Evolutionary conservation across 345 rosid genomes (phyloP), one percentile per base, ranked within the genome.

Genomic region (Turritis glabra): DNA sequence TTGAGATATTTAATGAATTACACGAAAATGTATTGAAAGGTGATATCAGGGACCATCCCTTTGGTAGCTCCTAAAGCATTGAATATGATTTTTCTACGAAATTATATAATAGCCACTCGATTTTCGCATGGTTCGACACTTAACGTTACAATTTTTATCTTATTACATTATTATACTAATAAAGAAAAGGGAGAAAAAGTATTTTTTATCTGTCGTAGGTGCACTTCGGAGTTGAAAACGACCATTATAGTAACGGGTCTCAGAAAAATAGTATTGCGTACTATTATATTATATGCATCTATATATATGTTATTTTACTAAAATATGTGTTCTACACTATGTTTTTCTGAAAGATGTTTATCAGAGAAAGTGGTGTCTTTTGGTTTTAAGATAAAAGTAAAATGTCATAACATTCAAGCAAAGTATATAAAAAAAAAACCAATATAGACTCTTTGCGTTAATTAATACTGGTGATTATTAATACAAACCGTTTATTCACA

Each of bases 1-100:
- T 79, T 77, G 71, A 61, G 57, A 80, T 51, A 40, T 51, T 60
- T 15, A 75, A 68, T 76, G 56, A 67, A 21, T 52, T 76, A 30
- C 56, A 75, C 38, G 40, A 53, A 69, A 76, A 52, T 68, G 51
- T 61, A 61, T 41, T 69, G 50, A 69, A 41, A 53, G 69, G 57
- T 69, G 50, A 43, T 19, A 53, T 67, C 30, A 43, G 76, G 91
- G 87, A 80, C 88, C 88, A 80, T 81, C 69, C 50, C 63, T 69
- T 60, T 76, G 74, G 64, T 61, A 76, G 69, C 75, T 69, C 75
- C 64, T 76, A 60, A 76, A 69, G 75, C 69, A 76, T 53, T 69
- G 70, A 76, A 62, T 76, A 76, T 69, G 74, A 59, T 41, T 69
- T 69, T 69, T 64, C 47, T 22, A 77, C 67, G 32, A 71, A 64